These are phyloP conservation scores for Echeveria elegans DNA, from an alignment of 164 flowering plant genomes.

Conservation along the genomic window DNA sequence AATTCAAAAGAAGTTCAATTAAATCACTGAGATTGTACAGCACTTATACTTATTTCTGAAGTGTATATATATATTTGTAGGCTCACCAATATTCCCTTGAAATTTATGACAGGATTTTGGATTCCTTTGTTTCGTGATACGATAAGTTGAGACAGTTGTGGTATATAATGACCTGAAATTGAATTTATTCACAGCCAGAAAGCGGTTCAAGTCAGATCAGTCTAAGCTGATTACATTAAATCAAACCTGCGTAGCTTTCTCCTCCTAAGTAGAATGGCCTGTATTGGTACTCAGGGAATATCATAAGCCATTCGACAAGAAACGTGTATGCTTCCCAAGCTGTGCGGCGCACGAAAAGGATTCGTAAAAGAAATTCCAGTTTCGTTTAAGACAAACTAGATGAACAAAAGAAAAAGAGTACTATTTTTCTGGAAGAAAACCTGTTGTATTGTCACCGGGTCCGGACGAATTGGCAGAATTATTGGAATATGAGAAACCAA, in stretches of 20 bases:
- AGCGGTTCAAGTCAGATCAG: neutral
- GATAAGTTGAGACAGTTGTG: conserved; percentile 18
- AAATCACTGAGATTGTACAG: conserved; percentile 19
- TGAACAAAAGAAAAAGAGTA: neutral
- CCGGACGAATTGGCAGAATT: conserved; percentile 12
- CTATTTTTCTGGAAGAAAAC: neutral
- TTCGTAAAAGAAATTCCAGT: neutral
- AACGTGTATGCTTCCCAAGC: conserved; percentile 24
- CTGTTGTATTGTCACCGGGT: conserved; percentile 27
- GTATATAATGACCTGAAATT: conserved; percentile 28
- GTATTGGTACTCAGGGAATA: conserved; percentile 34
- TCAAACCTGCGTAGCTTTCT: conserved; percentile 45
- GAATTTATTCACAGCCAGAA: neutral
- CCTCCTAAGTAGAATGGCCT: conserved; percentile 38
- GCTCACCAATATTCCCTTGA: conserved; percentile 28
- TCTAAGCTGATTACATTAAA: neutral
- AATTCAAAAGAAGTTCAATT: conserved; percentile 2
- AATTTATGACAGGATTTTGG: conserved; percentile 19
- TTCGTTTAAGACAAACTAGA: neutral
- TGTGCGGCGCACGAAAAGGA: conserved; percentile 8
- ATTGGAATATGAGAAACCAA: conserved; percentile 30
- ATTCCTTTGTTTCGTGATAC: conserved; percentile 15
- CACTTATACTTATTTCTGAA: conserved; percentile 11
- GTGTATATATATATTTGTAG: neutral
- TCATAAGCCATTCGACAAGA: conserved; percentile 30